Evolutionary conservation across 148 eudicot genomes (phyloP), one percentile per base, ranked within the genome.

Genomic region (Bassia scoparia): DNA sequence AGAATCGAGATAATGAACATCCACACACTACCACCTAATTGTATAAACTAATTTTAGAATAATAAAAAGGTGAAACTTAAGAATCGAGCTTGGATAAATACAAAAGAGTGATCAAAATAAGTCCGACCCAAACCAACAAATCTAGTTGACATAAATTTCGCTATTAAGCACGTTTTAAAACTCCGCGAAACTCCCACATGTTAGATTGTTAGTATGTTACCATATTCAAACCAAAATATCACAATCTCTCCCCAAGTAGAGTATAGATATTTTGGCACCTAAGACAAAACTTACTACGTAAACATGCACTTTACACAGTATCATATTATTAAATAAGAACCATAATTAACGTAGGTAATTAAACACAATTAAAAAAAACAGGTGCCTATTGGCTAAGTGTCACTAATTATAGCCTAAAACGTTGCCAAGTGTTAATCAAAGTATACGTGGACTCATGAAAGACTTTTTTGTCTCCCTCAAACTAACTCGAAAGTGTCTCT

Each of bases 401-500:
- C 71, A 35, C 34, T 53, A 49, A 60, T 61, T 20, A 14, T 20
- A 29, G 59, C 71, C 63, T 68, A 61, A n/a, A 74, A 23, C 27
- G 14, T 29, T 0, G 50, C 70, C 82, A 75, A 74, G 61, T 70
- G 31, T 24, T 37, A 38, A 21, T 3, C 65, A 37, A 14, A 34
- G 34, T 50, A 56, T 58, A 29, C 52, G 12, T 67, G 38, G 29
- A 67, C n/a, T 38, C 23, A 23, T 29, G 18, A 33, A 20, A 68
- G 58, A 77, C 59, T 52, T 77, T 78, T 46, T 24, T 74, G 67
- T 34, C 73, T 23, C 68, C 61, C 48, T 49, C 20, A 23, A 61
- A 70, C 34, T 41, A 21, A 27, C 68, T 27, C 69, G 49, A 69
- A 63, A 41, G 2, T 30, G 46, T 55, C 50, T 15, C 29, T 63